Percentiles rank a stretch among this genome's conserved stretches.
Conservation (phyloP, 225 moss, liverwort and hornwort genomes). For the Pseudoscleropodium purum region DNA sequence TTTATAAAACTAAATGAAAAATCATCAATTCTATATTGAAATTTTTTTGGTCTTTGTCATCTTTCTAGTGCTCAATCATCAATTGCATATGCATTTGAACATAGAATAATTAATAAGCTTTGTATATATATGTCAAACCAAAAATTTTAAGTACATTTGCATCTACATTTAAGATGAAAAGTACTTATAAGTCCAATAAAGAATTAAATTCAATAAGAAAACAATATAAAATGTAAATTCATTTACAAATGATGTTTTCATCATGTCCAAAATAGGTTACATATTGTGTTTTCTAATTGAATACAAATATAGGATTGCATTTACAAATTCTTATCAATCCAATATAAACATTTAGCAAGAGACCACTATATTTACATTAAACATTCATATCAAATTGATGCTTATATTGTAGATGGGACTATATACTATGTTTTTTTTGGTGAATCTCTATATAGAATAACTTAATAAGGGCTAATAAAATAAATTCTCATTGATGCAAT, state of each 20-base stretch:
- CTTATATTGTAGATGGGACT: background rate
- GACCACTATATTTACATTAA: background rate
- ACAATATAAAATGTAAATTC: background rate
- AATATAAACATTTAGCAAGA: background rate
- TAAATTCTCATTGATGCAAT: background rate
- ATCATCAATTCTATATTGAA: background rate
- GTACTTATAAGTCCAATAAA: no score
- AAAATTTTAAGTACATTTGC: background rate
- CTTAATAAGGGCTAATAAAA: background rate
- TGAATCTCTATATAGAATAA: no score
- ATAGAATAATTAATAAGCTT: background rate
- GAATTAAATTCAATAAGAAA: background rate
- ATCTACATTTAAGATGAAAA: background rate
- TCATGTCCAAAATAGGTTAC: background rate
- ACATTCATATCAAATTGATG: background rate
- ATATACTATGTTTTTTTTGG: background rate
- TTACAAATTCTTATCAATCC: background rate
- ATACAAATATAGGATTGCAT: background rate
- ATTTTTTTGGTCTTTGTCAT: background rate
- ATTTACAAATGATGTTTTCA: background rate
- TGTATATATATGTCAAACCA: no score
- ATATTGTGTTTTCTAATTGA: rapidly evolving
- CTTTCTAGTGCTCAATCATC: background rate
- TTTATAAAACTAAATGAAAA: background rate
- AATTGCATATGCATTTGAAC: background rate